A percentile compares a stretch with the other conserved stretches of the same genome.
phyloP scores from a whole-genome alignment of 345 rosid species.

The Litchi chinensis region DNA sequence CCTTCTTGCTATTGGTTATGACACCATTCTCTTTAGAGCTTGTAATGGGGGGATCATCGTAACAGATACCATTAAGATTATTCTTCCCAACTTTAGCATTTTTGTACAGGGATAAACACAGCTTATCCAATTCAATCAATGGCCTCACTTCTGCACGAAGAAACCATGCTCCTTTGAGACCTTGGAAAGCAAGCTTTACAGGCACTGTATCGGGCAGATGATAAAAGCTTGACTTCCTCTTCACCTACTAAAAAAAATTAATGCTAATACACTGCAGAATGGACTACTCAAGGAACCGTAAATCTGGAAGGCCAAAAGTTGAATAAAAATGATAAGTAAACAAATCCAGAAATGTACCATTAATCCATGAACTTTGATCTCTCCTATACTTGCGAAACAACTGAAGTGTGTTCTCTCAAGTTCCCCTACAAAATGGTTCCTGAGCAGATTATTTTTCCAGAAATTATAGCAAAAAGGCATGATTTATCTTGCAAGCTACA shows the following conservation, averaged over 20 bases:
- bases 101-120: slow-evolving; percentile 8
- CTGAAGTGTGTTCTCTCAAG: slow-evolving; percentile 47
- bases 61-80: slow-evolving; percentile 5
- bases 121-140: slow-evolving; percentile 21
- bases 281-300: not conserved
- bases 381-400: slow-evolving; percentile 49
- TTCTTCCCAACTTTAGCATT: slow-evolving; percentile 18
- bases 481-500: not conserved
- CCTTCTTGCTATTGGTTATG: not conserved
- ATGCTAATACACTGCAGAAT: not conserved
- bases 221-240: slow-evolving; percentile 43
- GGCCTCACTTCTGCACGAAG: slow-evolving; percentile 34
- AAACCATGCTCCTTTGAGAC: slow-evolving; percentile 43
- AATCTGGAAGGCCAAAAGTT: not conserved
- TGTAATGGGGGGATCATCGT: not conserved
- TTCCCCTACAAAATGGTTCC: slow-evolving; percentile 44
- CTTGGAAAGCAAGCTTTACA: slow-evolving; percentile 48
- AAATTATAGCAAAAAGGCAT: not conserved
- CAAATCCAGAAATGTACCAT: slow-evolving; percentile 40
- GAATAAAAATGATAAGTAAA: not conserved
- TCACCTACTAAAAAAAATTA: slow-evolving; percentile 38
- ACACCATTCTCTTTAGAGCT: not conserved
- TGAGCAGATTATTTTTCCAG: not conserved
- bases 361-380: slow-evolving; percentile 47
- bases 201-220: slow-evolving; percentile 48